Evolutionary conservation across 768 basidiomycete genomes (phyloP).

Genomic region (Serendipita sp.): DNA sequence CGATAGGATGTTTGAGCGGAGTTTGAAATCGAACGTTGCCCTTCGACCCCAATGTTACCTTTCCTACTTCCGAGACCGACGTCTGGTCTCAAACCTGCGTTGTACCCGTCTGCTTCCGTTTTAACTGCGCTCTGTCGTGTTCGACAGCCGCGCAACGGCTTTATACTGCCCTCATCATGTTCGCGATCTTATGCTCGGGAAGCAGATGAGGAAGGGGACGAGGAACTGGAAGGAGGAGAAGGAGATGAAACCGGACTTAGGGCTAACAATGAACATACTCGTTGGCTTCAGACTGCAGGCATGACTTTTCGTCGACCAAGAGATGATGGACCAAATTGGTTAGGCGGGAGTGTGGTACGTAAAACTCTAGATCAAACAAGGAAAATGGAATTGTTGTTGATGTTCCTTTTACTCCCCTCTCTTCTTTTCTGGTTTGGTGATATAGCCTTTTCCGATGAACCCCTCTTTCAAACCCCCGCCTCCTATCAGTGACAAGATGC

Average conservation of each 20-base stretch:
- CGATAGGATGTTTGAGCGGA: no score
- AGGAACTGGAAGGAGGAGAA: constrained; percentile 16
- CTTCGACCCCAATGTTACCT: background rate
- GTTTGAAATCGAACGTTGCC: background rate
- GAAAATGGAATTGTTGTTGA: constrained; percentile 9
- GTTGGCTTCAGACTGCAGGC: constrained; percentile 30
- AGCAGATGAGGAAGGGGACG: constrained; percentile 10
- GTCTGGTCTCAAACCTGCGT: background rate
- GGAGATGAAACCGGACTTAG: constrained; percentile 7
- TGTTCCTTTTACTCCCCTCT: background rate
- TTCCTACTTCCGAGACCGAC: background rate
- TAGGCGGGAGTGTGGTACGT: constrained; percentile 42
- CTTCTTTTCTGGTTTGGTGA: background rate
- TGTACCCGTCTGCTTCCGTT: background rate
- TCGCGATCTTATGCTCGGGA: background rate
- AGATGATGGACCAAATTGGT: constrained; percentile 38
- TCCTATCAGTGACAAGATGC: constrained; percentile 49
- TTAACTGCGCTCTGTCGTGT: no score
- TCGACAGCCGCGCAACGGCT: no score
- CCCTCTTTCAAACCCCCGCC: constrained; percentile 65
- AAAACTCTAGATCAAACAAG: constrained; percentile 9
- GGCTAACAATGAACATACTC: constrained; percentile 5
- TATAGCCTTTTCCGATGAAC: constrained; percentile 75
- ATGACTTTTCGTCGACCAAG: constrained; percentile 26
- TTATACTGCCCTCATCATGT: background rate